phyloP scores from a whole-genome alignment of 2,329 filamentous ascomycete genomes.

The Trichoderma brevicompactum region DNA sequence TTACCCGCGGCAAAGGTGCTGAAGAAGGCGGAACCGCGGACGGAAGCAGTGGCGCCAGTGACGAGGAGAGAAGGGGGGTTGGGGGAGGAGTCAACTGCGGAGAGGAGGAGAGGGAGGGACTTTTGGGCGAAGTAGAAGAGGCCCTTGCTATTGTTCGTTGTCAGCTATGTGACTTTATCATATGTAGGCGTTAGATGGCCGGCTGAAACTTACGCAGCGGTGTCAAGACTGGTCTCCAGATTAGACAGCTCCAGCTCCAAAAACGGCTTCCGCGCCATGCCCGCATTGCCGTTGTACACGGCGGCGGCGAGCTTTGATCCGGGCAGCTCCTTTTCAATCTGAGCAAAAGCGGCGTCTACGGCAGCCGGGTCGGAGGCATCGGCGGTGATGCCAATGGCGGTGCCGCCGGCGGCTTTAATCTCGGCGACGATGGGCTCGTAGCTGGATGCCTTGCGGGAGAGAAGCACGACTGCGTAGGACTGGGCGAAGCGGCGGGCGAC shows the following conservation, averaged over 20 bases:
- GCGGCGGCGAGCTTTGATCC: slow-evolving; percentile 64
- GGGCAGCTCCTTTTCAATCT: slow-evolving; percentile 63
- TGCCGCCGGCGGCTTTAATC: slow-evolving; percentile 69
- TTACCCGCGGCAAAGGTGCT: slow-evolving; percentile 77
- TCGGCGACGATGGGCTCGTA: slow-evolving; percentile 69
- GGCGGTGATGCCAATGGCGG: slow-evolving; percentile 71
- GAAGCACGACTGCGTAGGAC: slow-evolving; percentile 72
- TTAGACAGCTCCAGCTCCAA: slow-evolving; percentile 59
- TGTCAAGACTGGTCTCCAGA: slow-evolving; percentile 51
- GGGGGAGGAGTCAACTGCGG: slow-evolving; percentile 55
- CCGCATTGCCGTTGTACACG: slow-evolving; percentile 69
- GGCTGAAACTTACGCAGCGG: slow-evolving; percentile 56
- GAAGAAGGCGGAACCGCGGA: slow-evolving; percentile 73
- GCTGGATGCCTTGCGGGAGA: slow-evolving; percentile 70
- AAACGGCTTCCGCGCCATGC: slow-evolving; percentile 60
- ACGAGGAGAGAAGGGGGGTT: slow-evolving; percentile 81
- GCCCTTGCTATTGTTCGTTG: slow-evolving; percentile 54
- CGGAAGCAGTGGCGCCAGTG: slow-evolving; percentile 81
- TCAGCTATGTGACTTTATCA: background rate
- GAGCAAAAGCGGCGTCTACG: slow-evolving; percentile 63
- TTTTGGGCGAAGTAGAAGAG: slow-evolving; percentile 78
- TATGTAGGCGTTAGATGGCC: background rate
- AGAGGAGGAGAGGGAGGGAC: slow-evolving; percentile 70
- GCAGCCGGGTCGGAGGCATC: slow-evolving; percentile 48
- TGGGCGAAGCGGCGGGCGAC: slow-evolving; percentile 63